Conservation (phyloP, 192 early-diverging fungal genomes). For the Lobosporangium transversale region DNA sequence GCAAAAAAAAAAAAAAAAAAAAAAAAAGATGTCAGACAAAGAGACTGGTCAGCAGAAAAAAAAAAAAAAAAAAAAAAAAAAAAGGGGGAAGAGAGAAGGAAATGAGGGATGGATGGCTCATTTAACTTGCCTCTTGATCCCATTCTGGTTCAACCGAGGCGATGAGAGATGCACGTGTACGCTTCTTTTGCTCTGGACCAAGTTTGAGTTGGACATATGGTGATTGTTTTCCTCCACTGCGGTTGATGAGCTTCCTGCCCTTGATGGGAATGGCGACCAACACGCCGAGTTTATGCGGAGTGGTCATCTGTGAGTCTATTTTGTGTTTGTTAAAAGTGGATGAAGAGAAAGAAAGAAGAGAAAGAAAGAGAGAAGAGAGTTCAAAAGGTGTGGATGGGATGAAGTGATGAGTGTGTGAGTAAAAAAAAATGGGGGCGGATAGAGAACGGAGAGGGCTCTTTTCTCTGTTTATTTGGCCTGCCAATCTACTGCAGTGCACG, state of each 20-base stretch:
- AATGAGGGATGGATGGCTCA: neutral
- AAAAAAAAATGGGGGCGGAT: neutral
- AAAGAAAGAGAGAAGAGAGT: neutral
- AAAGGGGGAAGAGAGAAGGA: neutral
- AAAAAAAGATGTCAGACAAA: neutral
- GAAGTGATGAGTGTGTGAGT: neutral
- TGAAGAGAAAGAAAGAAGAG: neutral
- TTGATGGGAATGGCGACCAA: constrained; percentile 53
- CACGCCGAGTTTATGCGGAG: constrained; percentile 29
- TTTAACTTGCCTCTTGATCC: constrained; percentile 50
- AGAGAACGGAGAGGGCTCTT: too few relatives aligned
- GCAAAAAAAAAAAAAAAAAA: too few relatives aligned
- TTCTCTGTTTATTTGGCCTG: too few relatives aligned
- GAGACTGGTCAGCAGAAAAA: neutral
- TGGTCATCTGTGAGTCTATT: neutral
- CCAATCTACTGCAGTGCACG: too few relatives aligned
- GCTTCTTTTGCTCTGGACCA: constrained; percentile 37
- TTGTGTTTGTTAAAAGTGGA: neutral
- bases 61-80: neutral
- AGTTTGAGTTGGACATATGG: constrained; percentile 50
- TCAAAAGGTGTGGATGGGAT: neutral
- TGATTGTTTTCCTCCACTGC: constrained; percentile 44
- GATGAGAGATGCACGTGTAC: constrained; percentile 40
- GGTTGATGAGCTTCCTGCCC: constrained; percentile 42
- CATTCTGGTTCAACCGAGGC: constrained; percentile 47